Conservation (phyloP, 345 rosid species). For the Aegle marmelos region DNA sequence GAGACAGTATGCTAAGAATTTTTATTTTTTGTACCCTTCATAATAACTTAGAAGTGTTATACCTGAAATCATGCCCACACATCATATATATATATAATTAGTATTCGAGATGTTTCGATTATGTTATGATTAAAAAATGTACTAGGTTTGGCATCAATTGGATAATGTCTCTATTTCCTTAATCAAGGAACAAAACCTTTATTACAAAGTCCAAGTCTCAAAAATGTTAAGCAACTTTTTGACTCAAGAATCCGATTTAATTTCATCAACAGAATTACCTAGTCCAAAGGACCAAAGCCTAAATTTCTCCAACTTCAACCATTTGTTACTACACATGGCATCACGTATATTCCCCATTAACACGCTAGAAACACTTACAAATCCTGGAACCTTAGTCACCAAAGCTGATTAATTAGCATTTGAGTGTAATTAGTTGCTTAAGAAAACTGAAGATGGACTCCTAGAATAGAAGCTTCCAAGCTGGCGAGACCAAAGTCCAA, state of each 20-base stretch:
- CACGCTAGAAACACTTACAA: background rate
- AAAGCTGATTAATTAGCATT: background rate
- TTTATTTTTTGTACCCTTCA: no score
- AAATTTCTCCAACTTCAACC: background rate
- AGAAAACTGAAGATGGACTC: background rate
- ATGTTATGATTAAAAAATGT: background rate
- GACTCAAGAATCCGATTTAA: background rate
- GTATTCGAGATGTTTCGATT: background rate
- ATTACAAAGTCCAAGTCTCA: background rate
- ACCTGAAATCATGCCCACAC: no score
- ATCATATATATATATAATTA: no score
- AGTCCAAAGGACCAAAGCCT: background rate
- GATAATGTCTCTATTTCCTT: background rate
- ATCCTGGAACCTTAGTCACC: background rate
- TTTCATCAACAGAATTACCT: background rate
- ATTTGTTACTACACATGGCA: background rate
- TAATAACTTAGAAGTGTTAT: no score
- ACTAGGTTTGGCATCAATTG: background rate
- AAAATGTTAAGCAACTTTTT: background rate
- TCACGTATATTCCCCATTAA: background rate
- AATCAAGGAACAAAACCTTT: background rate
- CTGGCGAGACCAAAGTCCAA: constrained; percentile 32
- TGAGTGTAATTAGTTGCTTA: background rate
- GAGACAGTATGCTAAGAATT: no score
- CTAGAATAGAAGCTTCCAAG: constrained; percentile 20